Base-by-base conservation (phyloP, 352 stramenopile species). In the Peronospora belbahrii region DNA sequence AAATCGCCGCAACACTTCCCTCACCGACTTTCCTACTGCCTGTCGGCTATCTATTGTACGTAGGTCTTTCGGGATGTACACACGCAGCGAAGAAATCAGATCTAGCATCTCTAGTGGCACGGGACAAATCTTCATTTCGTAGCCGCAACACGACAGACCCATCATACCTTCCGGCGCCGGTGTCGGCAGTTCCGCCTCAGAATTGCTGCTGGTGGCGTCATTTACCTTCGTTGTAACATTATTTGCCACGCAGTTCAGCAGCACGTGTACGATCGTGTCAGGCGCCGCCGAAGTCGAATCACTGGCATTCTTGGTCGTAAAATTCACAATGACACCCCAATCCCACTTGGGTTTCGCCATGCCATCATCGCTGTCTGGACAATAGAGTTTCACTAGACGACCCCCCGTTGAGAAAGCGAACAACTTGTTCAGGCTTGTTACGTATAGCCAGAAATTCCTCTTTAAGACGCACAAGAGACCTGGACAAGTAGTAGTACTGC, bases 331-430 rank as follows among this genome's bases (percentile, higher is more conserved):
- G 5, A 92, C 81, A 17, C 81, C 81, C 75, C 75, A 92, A 44
- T 89, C 81, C 81, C 81, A 92, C 43, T 73, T 72, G 10, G 41
- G 22, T 43, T 75, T 75, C 6, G 25, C 50, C n/a, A 59, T 61
- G 20, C 53, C 70, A 27, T 76, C 72, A 10, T 78, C 68, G n/a
- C 57, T 66, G 15, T 79, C 63, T 2, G 59, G 56, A 27, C 49
- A 59, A 42, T 86, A 94, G 3, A 94, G 49, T 38, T 89, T 88
- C 19, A 97, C 79, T 13, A 99, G 72, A 20, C 95, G 82, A 30
- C 95, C 95, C n/a, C 8, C 83, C 62, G 39, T 98, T 95, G 2
- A 99, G 68, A 63, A 98, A 98, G 6, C 88, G 93, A 18, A 97
- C 65, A 37, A 96, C 69, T 55, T 95, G 72, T 36, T 97, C 78